Conservation (phyloP, 352 stramenopile genomes). For the Aphanomyces invadans region DNA sequence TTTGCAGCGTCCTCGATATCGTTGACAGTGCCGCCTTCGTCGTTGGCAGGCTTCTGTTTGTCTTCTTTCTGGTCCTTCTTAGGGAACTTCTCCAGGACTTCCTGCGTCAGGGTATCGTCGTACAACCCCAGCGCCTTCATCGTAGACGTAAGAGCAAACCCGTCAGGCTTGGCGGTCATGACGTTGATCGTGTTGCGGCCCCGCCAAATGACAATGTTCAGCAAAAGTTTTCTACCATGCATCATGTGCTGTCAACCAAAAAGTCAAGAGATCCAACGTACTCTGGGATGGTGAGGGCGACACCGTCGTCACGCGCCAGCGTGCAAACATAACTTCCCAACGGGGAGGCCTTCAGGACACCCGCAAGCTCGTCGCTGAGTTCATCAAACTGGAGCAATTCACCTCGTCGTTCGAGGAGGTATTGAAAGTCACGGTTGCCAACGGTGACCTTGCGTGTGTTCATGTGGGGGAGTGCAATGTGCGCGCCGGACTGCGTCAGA, state of each 20-base stretch:
- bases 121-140: slow-evolving; percentile 84
- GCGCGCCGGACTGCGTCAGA: slow-evolving; percentile 81
- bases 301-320: slow-evolving; percentile 41
- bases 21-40: neutral
- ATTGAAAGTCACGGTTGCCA: slow-evolving; percentile 67
- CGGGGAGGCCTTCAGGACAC: slow-evolving; percentile 45
- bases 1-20: neutral
- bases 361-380: slow-evolving; percentile 44
- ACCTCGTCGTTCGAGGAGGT: slow-evolving; percentile 73
- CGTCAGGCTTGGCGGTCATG: slow-evolving; percentile 79
- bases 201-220: slow-evolving; percentile 82
- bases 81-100: slow-evolving; percentile 4
- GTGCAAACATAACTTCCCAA: slow-evolving; percentile 76
- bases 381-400: slow-evolving; percentile 80
- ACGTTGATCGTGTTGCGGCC: slow-evolving; percentile 80
- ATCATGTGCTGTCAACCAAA: neutral
- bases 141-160: slow-evolving; percentile 57
- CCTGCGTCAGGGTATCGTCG: slow-evolving; percentile 25
- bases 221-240: slow-evolving; percentile 51
- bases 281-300: slow-evolving; percentile 18
- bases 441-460: slow-evolving; percentile 55
- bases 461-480: slow-evolving; percentile 80
- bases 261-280: neutral
- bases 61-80: neutral
- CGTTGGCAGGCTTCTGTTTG: neutral